Base-by-base conservation (phyloP, 768 basidiomycete genomes). In the Tricholoma terreum region DNA sequence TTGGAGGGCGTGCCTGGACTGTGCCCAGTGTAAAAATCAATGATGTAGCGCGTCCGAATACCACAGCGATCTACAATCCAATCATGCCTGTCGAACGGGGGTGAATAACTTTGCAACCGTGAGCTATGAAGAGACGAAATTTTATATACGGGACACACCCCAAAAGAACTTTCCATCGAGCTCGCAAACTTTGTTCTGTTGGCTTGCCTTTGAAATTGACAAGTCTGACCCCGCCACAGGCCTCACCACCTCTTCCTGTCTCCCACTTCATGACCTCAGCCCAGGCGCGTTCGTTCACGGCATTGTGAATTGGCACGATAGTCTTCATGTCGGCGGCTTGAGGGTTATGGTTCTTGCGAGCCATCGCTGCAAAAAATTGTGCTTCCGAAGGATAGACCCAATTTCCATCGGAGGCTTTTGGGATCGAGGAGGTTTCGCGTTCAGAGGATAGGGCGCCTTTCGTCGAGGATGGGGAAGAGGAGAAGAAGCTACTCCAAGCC, bases 361-460 rank as follows among this genome's bases (percentile, higher is more conserved):
- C 83, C 88, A 99, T 94, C 17, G 97, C 96, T n/a, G 90, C 80
- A 72, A 90, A 98, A 80, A 99, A 99, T 74, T 98, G 96, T n/a
- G 90, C 85, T 69, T 98, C 93, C 17, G 96, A 98, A 21, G 97
- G 97, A 73, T 99, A 99, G 49, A 97, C 90, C 97, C 97, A 99
- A 56, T 93, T 88, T 42, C 79, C 80, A 50, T 84, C 84, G 40
- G 78, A 72, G 17, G 75, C 69, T 65, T 86, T 84, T 15, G 96
- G 96, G 68, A 98, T 98, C 24, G 92, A 90, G 6, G 94, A 97
- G 27, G 82, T 78, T 69, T 92, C 88, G 61, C 96, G 86, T 6
- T 91, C 82, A 12, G 73, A 78, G 2, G 92, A 89, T 50, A 95
- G 78, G 17, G 75, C 55, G 2, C 72, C 56, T 8, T 63, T 35